Base-by-base conservation (phyloP, 768 basidiomycete species). In the Floccularia luteovirens region DNA sequence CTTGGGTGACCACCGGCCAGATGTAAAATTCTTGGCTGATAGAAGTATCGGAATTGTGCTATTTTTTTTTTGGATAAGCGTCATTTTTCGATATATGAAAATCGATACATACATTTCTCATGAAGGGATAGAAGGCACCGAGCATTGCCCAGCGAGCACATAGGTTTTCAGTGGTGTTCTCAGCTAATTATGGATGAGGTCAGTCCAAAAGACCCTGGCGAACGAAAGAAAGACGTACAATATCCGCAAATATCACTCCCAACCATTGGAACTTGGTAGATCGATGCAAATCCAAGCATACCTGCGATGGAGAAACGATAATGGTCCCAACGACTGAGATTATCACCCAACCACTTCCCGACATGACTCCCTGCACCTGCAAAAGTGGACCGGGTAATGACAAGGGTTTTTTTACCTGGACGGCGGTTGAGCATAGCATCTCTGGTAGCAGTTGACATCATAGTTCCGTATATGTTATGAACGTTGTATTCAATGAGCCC, bases 81-180 rank as follows among this genome's bases (percentile, higher is more conserved):
- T n/a, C n/a, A n/a, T n/a, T n/a, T n/a, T n/a, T n/a, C n/a, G n/a
- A n/a, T n/a, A n/a, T n/a, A n/a, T n/a, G n/a, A n/a, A n/a, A n/a
- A n/a, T n/a, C n/a, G n/a, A 20, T 0, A 57, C 75, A 56, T 42
- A 80, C 79, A 51, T 88, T 83, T 6, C 86, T 66, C 77, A 79
- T 84, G 66, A 88, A 88, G 0, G 85, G 83, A 55, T 79, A 77
- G 59, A 87, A 88, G 0, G 80, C 84, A 1, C 82, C 81, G 2
- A 88, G 64, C 64, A 70, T 81, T 11, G 80, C 83, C 85, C 87
- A 88, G 25, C 87, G 64, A 25, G 80, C 77, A 46, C 82, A 85
- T 1, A 88, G 62, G 6, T 68, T 73, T 52, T 82, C 82, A 1
- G 82, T 80, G 1, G 79, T 78, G 50, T 84, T 67, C 0, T 59